Evolutionary conservation across 2,329 filamentous ascomycete genomes (phyloP).

Genomic region (Colletotrichum lini): DNA sequence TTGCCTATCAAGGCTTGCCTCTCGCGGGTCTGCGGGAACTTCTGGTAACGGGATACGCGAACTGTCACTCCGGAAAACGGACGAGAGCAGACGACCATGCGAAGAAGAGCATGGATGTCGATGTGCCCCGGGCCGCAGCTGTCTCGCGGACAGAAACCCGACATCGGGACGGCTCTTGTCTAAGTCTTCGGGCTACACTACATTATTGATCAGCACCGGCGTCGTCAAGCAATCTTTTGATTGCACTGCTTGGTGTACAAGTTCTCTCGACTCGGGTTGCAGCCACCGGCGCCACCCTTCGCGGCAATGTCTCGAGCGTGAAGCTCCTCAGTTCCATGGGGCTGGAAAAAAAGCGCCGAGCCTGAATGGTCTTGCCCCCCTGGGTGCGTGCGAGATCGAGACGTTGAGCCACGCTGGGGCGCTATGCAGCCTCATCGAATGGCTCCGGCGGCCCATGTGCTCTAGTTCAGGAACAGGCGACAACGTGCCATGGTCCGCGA

Average conservation of each 20-base stretch:
- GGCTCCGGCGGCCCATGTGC: not conserved
- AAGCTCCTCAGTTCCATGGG: not conserved
- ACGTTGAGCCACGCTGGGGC: not conserved
- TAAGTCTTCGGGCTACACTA: not conserved
- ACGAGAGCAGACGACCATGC: conserved; percentile 27
- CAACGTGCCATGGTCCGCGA: conserved; percentile 27
- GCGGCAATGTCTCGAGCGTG: not conserved
- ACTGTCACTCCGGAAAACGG: conserved; percentile 28
- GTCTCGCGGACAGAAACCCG: conserved; percentile 14
- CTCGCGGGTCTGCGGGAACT: not conserved
- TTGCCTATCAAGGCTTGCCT: conserved; percentile 23
- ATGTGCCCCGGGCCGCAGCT: conserved; percentile 29
- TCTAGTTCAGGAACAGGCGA: not conserved
- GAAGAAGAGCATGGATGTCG: conserved; percentile 30
- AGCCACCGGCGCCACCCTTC: not conserved
- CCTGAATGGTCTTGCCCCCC: conserved; percentile 6
- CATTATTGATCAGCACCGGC: not conserved
- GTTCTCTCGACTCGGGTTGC: not conserved
- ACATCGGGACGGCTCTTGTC: not conserved
- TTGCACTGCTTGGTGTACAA: not conserved
- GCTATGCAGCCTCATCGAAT: conserved; percentile 3
- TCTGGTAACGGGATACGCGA: conserved; percentile 16
- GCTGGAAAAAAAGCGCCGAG: not conserved
- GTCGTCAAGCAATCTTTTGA: not conserved
- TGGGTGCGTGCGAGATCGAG: not conserved